A percentile compares a stretch with the other conserved stretches of the same genome.
These are phyloP conservation scores for Talaromyces wortmannii DNA, from an alignment of 495 filamentous ascomycete species.

Conservation along the genomic window DNA sequence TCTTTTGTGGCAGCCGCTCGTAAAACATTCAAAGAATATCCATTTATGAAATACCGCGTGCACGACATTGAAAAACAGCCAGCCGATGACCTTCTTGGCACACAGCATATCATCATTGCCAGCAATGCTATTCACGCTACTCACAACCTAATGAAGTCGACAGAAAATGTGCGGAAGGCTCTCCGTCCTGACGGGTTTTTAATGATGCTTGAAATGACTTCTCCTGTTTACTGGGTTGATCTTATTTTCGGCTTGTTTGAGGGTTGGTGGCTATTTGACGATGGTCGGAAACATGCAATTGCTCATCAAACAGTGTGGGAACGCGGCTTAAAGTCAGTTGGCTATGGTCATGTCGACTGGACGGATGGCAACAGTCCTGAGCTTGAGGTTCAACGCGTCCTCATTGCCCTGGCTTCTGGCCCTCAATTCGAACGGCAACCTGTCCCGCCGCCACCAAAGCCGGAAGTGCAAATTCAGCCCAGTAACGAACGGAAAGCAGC, in stretches of 20 bases:
- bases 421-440: neutral
- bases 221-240: slow-evolving; percentile 35
- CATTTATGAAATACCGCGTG: slow-evolving; percentile 33
- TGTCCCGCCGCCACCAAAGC: neutral
- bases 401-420: slow-evolving; percentile 32
- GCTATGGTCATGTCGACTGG: slow-evolving; percentile 43
- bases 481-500: slow-evolving; percentile 10
- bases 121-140: slow-evolving; percentile 48
- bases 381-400: slow-evolving; percentile 28
- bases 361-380: slow-evolving; percentile 15
- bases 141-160: slow-evolving; percentile 19
- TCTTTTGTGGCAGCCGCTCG: slow-evolving; percentile 35
- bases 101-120: slow-evolving; percentile 39
- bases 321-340: slow-evolving; percentile 23
- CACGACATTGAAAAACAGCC: slow-evolving; percentile 40
- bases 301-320: slow-evolving; percentile 28
- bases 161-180: slow-evolving; percentile 20
- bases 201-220: slow-evolving; percentile 24
- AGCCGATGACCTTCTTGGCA: slow-evolving; percentile 22
- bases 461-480: neutral
- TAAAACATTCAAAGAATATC: slow-evolving; percentile 29
- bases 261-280: slow-evolving; percentile 49
- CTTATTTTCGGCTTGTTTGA: slow-evolving; percentile 43
- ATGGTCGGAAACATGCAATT: slow-evolving; percentile 41
- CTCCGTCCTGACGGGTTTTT: slow-evolving; percentile 32